Evolutionary conservation across 306 rosid species (phyloP), one percentile per base, ranked within the genome.

Genomic region (Oemleria cerasiformis): DNA sequence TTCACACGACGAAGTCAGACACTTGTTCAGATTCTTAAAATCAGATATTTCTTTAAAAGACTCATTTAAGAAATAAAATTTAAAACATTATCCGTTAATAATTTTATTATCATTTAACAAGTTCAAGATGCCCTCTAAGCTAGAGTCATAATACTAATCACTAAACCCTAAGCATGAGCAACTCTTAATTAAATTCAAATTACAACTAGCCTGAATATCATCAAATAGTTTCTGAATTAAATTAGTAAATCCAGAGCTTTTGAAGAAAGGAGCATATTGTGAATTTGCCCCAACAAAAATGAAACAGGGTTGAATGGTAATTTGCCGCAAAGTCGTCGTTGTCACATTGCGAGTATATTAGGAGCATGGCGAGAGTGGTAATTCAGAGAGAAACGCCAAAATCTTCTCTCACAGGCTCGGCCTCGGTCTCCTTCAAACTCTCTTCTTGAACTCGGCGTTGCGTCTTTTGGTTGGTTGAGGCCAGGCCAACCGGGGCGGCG

Each of bases 401-500:
- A 30, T 58, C 44, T 77, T 71, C 61, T 68, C 19, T 14, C 76
- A 68, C 64, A 67, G 71, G 15, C 72, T 71, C 64, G 70, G 70
- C 74, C 78, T 54, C 43, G 77, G 75, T 74, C 81, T 39, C n/a
- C 53, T 39, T 9, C 45, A 36, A 65, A 68, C 53, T 70, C 49
- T 15, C 48, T 63, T 34, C 66, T 56, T 65, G 70, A 55, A 57
- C 79, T 42, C 60, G 55, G 80, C 76, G 80, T 71, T 53, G 50
- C 72, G 79, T 76, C 81, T 73, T 69, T 73, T 75, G 71, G 69
- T 54, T 63, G 47, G 63, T 8, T n/a, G 77, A 47, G 50, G 62
- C 59, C 14, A 47, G 50, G 62, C 59, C 14, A 55, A 68, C 82
- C 83, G 75, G 78, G 75, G 78, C 84, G 86, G 81, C 83, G 86